A percentile compares a stretch with the other conserved stretches of the same genome.
phyloP scores from a whole-genome alignment of 345 rosid genomes.

The Carallia pectinifolia region DNA sequence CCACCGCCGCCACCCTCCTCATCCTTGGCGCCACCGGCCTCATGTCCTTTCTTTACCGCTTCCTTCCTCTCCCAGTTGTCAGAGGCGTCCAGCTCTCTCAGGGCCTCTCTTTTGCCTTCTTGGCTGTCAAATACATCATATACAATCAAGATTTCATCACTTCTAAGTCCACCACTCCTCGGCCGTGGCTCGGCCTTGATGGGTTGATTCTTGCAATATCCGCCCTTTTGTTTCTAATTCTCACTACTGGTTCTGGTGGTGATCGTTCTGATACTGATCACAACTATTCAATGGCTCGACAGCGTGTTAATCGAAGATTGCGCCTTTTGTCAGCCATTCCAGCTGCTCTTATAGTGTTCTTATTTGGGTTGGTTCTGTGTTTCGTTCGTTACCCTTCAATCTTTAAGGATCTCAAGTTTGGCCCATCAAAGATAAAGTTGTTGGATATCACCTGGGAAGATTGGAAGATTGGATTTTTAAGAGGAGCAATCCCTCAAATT shows the following conservation, averaged over 20 bases:
- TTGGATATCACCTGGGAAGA: constrained; percentile 66
- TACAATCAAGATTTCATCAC: constrained; percentile 60
- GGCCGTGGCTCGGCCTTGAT: constrained; percentile 74
- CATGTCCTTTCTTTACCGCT: constrained; percentile 39
- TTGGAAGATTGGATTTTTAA: constrained; percentile 71
- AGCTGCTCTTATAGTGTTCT: constrained; percentile 60
- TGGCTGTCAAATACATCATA: constrained; percentile 72
- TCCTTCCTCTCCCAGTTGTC: constrained; percentile 76
- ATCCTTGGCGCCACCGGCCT: background rate
- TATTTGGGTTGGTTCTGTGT: constrained; percentile 52
- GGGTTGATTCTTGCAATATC: constrained; percentile 60
- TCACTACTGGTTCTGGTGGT: constrained; percentile 63
- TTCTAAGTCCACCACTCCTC: constrained; percentile 49
- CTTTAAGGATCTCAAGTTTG: constrained; percentile 47
- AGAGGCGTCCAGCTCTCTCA: constrained; percentile 92
- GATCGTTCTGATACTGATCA: background rate
- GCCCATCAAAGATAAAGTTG: constrained; percentile 56
- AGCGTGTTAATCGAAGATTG: constrained; percentile 31
- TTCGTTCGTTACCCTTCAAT: constrained; percentile 63
- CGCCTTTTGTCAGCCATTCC: constrained; percentile 56
- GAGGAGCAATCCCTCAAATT: constrained; percentile 79
- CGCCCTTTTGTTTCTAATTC: constrained; percentile 50
- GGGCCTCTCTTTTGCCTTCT: constrained; percentile 78
- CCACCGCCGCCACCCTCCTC: constrained; percentile 9
- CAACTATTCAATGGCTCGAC: background rate